Evolutionary conservation across 2,329 filamentous ascomycete species (phyloP), one percentile per base, ranked within the genome.

Genomic region (Fusarium sterilihyphosum): DNA sequence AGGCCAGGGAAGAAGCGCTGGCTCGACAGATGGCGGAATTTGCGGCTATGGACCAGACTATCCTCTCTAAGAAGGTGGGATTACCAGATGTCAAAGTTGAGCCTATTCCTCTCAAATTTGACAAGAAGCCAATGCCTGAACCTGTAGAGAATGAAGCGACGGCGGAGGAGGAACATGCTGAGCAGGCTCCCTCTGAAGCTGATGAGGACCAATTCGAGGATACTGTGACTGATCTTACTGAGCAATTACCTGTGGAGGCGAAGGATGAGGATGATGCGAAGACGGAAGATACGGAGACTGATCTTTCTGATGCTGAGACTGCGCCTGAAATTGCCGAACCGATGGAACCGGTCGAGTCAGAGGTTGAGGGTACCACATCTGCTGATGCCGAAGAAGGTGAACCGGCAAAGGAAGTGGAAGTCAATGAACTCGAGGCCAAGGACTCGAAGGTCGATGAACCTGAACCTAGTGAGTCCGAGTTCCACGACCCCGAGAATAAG

Each of bases 31-130:
- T 85, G 46, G 88, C 88, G 14, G 89, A 89, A 2, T 92, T 91
- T 80, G 87, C 89, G n/a, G 90, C 89, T 4, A 85, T 91, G 29
- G 90, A 92, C 65, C 90, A 92, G 78, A 88, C 86, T 54, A 91
- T 92, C 53, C 83, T 92, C 2, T 85, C 88, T 1, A 84, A 86
- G 58, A 87, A 85, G 65, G 85, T 92, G 5, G 86, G 87, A 7
- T 78, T 90, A 4, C 86, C 89, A 17, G 73, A 80, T 29, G 74
- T 78, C 40, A 82, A 82, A 31, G 75, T 87, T 2, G 81, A 84
- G 26, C 80, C 87, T 0, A 87, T 90, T 29, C 86, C 88, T 2
- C 82, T 90, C 43, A 78, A 83, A 50, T 84, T 85, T 61, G 81
- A 84, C 31, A 84, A 83, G 66, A 79, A 79, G 58, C 74, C 77